phyloP scores from a whole-genome alignment of 2,329 filamentous ascomycete species.

The Arthroderma sp. region DNA sequence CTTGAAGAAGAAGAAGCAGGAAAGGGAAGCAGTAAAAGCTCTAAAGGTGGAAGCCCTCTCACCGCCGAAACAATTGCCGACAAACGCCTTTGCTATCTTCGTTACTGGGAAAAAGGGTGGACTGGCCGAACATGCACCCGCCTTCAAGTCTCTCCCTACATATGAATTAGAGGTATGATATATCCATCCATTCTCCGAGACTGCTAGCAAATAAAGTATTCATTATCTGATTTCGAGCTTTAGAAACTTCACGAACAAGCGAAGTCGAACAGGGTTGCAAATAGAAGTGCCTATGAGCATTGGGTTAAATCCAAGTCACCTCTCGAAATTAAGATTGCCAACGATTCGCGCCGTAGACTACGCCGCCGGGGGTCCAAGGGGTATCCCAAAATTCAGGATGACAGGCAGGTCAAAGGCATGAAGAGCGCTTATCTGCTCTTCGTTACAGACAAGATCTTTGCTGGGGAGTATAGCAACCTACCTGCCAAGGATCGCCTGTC shows the following conservation, averaged over 20 bases:
- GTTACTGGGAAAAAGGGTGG: conserved; percentile 10
- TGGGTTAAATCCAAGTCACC: conserved; percentile 46
- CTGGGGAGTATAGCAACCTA: conserved; percentile 40
- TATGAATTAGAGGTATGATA: conserved; percentile 25
- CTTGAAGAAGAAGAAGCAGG: conserved; percentile 14
- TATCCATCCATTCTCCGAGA: not conserved
- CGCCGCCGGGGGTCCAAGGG: conserved; percentile 13
- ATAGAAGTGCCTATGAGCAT: conserved; percentile 32
- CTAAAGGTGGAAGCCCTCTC: conserved; percentile 23
- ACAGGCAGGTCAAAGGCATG: conserved; percentile 38
- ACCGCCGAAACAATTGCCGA: conserved; percentile 25
- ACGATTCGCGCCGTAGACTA: conserved; percentile 40
- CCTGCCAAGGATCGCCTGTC: conserved; percentile 21
- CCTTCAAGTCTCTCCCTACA: conserved; percentile 21
- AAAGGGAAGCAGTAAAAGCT: conserved; percentile 7
- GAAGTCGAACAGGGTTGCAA: conserved; percentile 33
- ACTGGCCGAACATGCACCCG: conserved; percentile 11
- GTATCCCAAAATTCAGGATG: conserved; percentile 35
- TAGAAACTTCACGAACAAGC: conserved; percentile 43
- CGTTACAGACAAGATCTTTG: conserved; percentile 26
- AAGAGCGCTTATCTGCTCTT: conserved; percentile 32
- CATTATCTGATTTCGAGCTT: not conserved
- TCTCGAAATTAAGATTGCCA: conserved; percentile 46
- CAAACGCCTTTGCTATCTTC: conserved; percentile 15
- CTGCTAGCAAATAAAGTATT: not conserved